A percentile compares a stretch with the other conserved stretches of the same genome.
Conservation (phyloP, 495 filamentous ascomycete species). For the Tuber indicum region DNA sequence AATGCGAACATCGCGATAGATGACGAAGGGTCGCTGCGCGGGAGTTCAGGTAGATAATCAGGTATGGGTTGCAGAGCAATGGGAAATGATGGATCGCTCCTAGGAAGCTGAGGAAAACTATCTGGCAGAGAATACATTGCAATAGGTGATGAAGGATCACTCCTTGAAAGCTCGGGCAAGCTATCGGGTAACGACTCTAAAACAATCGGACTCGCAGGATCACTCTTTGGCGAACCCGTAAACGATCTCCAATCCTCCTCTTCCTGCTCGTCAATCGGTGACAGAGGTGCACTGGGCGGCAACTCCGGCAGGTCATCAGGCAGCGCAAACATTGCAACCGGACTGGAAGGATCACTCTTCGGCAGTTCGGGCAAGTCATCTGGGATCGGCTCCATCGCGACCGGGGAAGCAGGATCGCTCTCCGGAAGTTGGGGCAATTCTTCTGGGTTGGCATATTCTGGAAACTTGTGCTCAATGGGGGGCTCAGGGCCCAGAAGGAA, state of each 20-base stretch:
- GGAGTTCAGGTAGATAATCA: constrained; percentile 25
- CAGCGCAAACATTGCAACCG: neutral
- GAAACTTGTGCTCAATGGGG: neutral
- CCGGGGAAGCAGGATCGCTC: constrained; percentile 9
- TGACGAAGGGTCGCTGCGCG: constrained; percentile 22
- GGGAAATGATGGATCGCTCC: constrained; percentile 4
- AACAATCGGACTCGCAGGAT: constrained; percentile 13
- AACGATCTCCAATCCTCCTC: neutral
- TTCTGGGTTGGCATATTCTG: neutral
- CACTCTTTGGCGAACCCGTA: constrained; percentile 16
- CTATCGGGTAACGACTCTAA: neutral
- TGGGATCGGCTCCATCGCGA: neutral
- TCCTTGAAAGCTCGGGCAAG: constrained; percentile 20
- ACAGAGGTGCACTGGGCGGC: constrained; percentile 10
- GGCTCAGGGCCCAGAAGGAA: neutral
- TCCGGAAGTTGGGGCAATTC: neutral
- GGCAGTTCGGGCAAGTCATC: constrained; percentile 24
- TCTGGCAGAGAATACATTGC: neutral
- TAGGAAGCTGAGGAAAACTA: neutral
- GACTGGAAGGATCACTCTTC: constrained; percentile 20
- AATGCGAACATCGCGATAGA: constrained; percentile 17
- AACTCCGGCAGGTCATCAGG: constrained; percentile 16
- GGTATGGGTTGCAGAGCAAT: neutral
- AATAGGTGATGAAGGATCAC: constrained; percentile 7
- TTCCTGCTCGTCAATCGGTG: neutral